phyloP scores from a whole-genome alignment of 352 stramenopile species.

The Globisporangium cederbergense region DNA sequence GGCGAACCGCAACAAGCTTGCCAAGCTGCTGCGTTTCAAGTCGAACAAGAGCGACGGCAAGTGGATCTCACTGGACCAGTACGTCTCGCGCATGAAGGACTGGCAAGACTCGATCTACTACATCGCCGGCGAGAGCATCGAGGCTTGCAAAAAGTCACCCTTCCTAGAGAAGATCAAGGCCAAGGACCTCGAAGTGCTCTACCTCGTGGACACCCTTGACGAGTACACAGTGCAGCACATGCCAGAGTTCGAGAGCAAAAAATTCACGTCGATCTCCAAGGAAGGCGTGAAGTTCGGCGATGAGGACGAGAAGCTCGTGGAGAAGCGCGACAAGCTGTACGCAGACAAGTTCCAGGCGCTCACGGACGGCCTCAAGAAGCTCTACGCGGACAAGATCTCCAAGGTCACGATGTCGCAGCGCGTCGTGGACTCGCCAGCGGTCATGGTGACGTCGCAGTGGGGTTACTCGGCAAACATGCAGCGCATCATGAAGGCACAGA shows the following conservation, averaged over 20 bases:
- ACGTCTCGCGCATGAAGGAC: conserved; percentile 97
- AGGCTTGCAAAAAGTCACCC: conserved; percentile 91
- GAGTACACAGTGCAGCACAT: conserved; percentile 97
- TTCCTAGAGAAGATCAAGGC: conserved; percentile 97
- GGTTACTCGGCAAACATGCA: conserved; percentile 99
- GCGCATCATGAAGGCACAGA: conserved; percentile 98
- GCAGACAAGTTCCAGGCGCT: conserved; percentile 95
- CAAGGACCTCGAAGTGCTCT: conserved; percentile 98
- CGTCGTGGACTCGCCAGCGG: conserved; percentile 90
- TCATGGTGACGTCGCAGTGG: conserved; percentile 97
- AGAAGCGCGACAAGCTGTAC: conserved; percentile 95
- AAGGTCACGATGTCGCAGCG: conserved; percentile 95
- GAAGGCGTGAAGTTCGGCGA: conserved; percentile 99
- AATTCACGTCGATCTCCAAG: conserved; percentile 96
- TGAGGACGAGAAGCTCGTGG: conserved; percentile 94
- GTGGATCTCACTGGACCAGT: conserved; percentile 94
- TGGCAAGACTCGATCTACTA: conserved; percentile 99
- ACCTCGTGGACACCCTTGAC: conserved; percentile 98
- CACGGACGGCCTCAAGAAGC: conserved; percentile 94
- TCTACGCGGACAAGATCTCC: conserved; percentile 94
- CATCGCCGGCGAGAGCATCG: conserved; percentile 93
- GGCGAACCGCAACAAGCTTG: conserved; percentile 92
- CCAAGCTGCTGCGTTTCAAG: conserved; percentile 98
- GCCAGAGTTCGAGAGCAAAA: conserved; percentile 93
- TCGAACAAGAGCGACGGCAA: conserved; percentile 91